Conservation (phyloP, 805 yeast species). For the Schizosaccharomyces lindneri region DNA sequence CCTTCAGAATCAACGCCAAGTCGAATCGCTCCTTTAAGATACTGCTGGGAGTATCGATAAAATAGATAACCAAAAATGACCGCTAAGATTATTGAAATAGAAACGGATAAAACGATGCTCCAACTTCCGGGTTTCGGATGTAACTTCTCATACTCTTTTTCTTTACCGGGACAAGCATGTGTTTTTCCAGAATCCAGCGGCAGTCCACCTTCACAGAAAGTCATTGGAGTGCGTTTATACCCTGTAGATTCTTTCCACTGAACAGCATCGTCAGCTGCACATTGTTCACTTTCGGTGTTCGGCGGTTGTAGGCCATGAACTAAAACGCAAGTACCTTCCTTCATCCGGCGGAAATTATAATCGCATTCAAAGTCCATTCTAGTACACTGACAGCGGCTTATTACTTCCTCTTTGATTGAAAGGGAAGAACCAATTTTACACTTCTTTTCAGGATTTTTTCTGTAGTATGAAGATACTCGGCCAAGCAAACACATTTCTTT, state of each 20-base stretch:
- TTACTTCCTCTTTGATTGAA: slow-evolving; percentile 29
- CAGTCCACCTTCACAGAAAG: slow-evolving; percentile 68
- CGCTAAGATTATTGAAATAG: slow-evolving; percentile 30
- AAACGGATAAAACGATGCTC: slow-evolving; percentile 26
- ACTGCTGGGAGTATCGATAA: slow-evolving; percentile 56
- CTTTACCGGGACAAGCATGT: slow-evolving; percentile 73
- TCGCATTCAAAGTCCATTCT: slow-evolving; percentile 87
- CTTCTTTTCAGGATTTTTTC: slow-evolving; percentile 31
- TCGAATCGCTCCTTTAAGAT: slow-evolving; percentile 60
- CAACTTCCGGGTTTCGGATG: slow-evolving; percentile 33
- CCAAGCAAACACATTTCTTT: slow-evolving; percentile 40
- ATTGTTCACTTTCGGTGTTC: slow-evolving; percentile 30
- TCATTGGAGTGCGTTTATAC: slow-evolving; percentile 60
- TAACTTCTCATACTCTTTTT: slow-evolving; percentile 29
- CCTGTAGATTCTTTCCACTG: slow-evolving; percentile 82
- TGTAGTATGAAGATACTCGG: slow-evolving; percentile 33
- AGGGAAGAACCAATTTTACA: slow-evolving; percentile 43
- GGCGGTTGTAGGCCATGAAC: slow-evolving; percentile 50
- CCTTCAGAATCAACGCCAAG: slow-evolving; percentile 32
- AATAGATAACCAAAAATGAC: slow-evolving; percentile 40
- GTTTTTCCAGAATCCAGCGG: slow-evolving; percentile 39
- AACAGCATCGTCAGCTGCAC: slow-evolving; percentile 27
- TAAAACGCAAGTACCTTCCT: slow-evolving; percentile 65
- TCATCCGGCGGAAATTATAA: slow-evolving; percentile 44
- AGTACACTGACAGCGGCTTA: slow-evolving; percentile 57